Conservation (phyloP, 345 rosid genomes). For the Gossypium mustelinum region DNA sequence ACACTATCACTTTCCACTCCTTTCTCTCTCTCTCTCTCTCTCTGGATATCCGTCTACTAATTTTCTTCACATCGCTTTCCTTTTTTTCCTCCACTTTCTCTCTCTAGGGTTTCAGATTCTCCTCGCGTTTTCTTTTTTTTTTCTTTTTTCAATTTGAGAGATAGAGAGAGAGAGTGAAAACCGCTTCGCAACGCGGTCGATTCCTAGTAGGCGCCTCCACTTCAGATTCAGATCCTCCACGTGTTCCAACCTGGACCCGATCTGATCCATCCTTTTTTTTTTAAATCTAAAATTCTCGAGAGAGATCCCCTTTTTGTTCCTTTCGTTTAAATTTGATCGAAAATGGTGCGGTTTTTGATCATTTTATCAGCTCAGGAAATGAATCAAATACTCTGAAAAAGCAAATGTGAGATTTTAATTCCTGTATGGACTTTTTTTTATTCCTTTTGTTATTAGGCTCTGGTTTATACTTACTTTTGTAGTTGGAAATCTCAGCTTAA, state of each 20-base stretch:
- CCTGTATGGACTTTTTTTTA: background rate
- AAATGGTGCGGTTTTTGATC: background rate
- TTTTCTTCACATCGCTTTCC: background rate
- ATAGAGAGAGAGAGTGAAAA: constrained; percentile 18
- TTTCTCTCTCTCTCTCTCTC: too few species aligned
- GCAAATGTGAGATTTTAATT: constrained; percentile 6
- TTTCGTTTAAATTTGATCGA: constrained; percentile 4
- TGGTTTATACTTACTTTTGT: background rate
- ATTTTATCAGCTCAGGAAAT: background rate
- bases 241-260: constrained; percentile 17
- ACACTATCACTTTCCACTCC: too few species aligned
- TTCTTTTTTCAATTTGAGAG: too few species aligned
- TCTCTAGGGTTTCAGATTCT: constrained; percentile 40
- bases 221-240: constrained; percentile 41
- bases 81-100: background rate
- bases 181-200: background rate
- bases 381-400: constrained; percentile 3
- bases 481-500: constrained; percentile 1
- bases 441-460: background rate
- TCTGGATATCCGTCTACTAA: background rate
- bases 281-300: background rate
- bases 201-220: background rate
- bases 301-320: constrained; percentile 22
- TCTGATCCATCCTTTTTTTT: constrained; percentile 31
- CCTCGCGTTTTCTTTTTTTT: background rate